Base-by-base conservation (phyloP, 352 stramenopile species). In the Thalassiosira exigua region DNA sequence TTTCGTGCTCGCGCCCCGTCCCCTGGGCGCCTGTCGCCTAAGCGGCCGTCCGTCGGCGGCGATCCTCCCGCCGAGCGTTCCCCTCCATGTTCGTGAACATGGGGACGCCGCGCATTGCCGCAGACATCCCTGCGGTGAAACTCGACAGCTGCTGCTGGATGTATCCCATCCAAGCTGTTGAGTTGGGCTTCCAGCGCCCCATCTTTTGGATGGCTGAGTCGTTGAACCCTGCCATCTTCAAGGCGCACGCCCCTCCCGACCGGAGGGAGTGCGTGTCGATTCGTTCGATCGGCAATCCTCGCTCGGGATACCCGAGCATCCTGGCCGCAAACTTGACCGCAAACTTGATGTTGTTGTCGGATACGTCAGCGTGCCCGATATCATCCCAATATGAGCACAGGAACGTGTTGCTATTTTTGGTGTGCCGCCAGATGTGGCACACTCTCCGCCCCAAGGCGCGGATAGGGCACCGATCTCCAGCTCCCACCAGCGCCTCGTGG, bases 311-410 rank as follows among this genome's bases (percentile, higher is more conserved):
- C 1, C 19, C 21, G 1, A 62, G 27, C 36, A 44, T 57, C 21
- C 21, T 17, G 2, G 67, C 67, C 22, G 61, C 75, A 0, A 46
- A 22, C 32, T 77, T 82, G 0, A 82, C 26, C 2, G 21, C 42
- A 9, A 11, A 7, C 9, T 29, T 67, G 0, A 78, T 75, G 26
- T 75, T 17, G 4, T 67, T 29, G 0, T 54, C 46, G 11, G 56
- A 32, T 1, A 75, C 56, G 46, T 79, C 41, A 22, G 7, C 19
- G 9, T 29, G 12, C 5, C 19, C 36, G 3, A 27, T 32, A 0
- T 54, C n/a, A 0, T 56, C 39, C 22, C 24, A 75, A 21, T 74
- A 52, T 1, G 75, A 26, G 0, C 24, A 75, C 0, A 83, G 52
- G 26, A 46, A 66, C 19, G 67, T 74, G 9, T 56, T n/a, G 5